Base-by-base conservation (phyloP, 108 stramenopile genomes). In the Nitzschia sp. region DNA sequence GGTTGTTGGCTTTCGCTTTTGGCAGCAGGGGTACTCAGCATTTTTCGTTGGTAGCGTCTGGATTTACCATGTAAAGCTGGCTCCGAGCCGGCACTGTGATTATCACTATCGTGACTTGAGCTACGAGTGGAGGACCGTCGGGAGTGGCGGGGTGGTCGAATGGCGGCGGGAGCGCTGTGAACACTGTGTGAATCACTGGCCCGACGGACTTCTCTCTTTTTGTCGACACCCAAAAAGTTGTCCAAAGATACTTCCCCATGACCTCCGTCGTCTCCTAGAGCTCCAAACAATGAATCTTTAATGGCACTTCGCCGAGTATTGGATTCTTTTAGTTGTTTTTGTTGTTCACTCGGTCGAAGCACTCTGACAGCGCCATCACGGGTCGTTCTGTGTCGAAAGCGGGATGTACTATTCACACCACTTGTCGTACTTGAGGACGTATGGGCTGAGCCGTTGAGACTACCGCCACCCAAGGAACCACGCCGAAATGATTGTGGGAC, bases 211-310 rank as follows among this genome's bases (percentile, higher is more conserved):
- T 1, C 18, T 1, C 13, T 30, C 23, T 30, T 30, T 15, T 5
- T 18, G 3, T 30, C 60, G 23, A 33, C 36, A 18, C 30, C 28
- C 48, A 65, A 53, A 65, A 53, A 65, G 64, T 42, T 62, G 49
- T 24, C 26, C 9, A 55, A 18, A 29, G 54, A 26, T 3, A 48
- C 17, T 31, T 51, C 64, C 2, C 28, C 48, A 8, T 66, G 21
- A 2, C 32, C 33, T 4, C 27, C 42, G 33, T 56, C 55, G 15
- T 42, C 67, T 13, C 38, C 67, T 55, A 68, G 51, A 3, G 67
- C 42, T 17, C 42, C 38, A 42, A 68, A 68, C 25, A 68, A 29
- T 1, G 67, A 68, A 57, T 68, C 67, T 29, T 57, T 55, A 17
- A 68, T 48, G 30, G 67, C 55, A 29, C 55, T 57, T 17, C 67